Base-by-base conservation (phyloP, 371 early-diverging fungal genomes). In the Mortierella sp. region DNA sequence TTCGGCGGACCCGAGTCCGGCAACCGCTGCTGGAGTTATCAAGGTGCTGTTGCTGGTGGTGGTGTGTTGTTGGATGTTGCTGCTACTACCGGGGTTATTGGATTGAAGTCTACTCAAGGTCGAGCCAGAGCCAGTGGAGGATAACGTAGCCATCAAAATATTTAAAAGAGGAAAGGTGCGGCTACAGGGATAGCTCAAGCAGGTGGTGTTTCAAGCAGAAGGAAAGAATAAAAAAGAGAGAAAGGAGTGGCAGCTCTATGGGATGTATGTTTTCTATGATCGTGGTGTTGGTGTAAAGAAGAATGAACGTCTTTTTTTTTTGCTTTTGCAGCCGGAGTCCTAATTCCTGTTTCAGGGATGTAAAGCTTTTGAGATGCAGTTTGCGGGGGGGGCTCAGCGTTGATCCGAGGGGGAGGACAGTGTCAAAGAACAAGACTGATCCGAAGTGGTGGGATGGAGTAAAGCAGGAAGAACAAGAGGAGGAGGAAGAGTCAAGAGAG, bases 131-230 rank as follows among this genome's bases (percentile, higher is more conserved):
- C 61, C 69, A 48, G 76, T 39, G 8, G 80, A 72, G 34, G 80
- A 76, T 44, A 80, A 41, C 37, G 76, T 70, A 47, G 73, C 73
- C 80, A 80, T 80, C 65, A 72, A 73, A 76, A 34, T n/a, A 26
- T 22, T 24, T 31, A 40, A 69, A 24, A 24, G 53, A 37, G 48
- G 26, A 37, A 24, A 50, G 68, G 45, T n/a, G n/a, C n/a, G 41
- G n/a, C 19, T 37, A 34, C 34, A 34, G 47, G 29, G 48, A 2
- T 39, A 29, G 31, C 19, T 47, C 39, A 39, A 39, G 41, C 26
- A 53, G 44, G 14, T 22, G 44, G 40, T 67, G 37, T 53, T 24
- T n/a, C 24, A n/a, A n/a, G 39, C 16, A 14, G 63, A 44, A 41
- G 47, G 44, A 29, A 14, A 48, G 37, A 53, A 40, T 10, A 71